Evolutionary conservation across 176 grass and related monocot species (phyloP).

Genomic region (Thalia dealbata): DNA sequence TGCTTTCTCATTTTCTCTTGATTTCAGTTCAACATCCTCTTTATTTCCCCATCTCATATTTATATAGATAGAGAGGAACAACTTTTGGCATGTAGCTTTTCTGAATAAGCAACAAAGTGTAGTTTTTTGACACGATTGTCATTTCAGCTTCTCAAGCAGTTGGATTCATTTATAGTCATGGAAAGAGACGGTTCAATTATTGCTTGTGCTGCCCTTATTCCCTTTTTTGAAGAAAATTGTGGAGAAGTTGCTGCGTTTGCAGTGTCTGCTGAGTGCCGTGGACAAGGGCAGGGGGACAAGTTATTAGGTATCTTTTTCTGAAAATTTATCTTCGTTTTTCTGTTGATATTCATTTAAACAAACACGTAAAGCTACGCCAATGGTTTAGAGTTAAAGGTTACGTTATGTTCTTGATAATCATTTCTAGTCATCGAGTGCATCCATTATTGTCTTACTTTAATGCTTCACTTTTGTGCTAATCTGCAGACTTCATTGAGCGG

Average conservation of each 20-base stretch:
- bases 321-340: neutral
- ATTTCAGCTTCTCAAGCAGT: conserved; percentile 62
- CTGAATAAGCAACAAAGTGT: conserved; percentile 3
- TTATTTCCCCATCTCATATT: neutral
- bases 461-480: neutral
- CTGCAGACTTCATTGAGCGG: conserved; percentile 86
- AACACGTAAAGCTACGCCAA: neutral
- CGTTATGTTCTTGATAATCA: too few relatives aligned
- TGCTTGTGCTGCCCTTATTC: conserved; percentile 79
- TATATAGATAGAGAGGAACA: neutral
- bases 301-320: conserved; percentile 53
- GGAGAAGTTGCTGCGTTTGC: conserved; percentile 84
- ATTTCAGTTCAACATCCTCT: neutral
- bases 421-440: too few relatives aligned
- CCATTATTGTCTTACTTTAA: neutral
- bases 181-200: conserved; percentile 96
- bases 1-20: neutral
- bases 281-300: conserved; percentile 78
- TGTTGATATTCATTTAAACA: neutral
- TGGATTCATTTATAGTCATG: conserved; percentile 65
- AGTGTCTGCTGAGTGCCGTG: conserved; percentile 88
- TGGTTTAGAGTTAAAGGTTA: neutral
- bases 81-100: neutral
- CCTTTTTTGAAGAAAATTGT: conserved; percentile 64
- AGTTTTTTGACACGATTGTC: neutral